phyloP scores from a whole-genome alignment of 2,329 filamentous ascomycete species.

The Rhexocercosporidium sp. region DNA sequence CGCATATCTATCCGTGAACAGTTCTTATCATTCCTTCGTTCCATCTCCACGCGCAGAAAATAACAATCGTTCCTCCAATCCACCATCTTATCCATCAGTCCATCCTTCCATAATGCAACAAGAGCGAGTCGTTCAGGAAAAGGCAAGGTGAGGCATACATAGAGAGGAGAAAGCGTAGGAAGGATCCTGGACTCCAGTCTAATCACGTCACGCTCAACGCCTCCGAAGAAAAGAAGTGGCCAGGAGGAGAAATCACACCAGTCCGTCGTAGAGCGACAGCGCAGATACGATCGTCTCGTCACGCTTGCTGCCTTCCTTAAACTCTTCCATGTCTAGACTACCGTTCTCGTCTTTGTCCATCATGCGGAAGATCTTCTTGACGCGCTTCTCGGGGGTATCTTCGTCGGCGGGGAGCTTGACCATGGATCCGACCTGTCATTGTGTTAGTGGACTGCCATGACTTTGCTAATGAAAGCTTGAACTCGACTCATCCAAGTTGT shows the following conservation, averaged over 20 bases:
- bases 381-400: slow-evolving; percentile 97
- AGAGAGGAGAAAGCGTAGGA: slow-evolving; percentile 3
- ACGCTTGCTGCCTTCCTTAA: slow-evolving; percentile 98
- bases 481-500: not conserved
- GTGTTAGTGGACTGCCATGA: slow-evolving; percentile 17
- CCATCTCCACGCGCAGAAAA: not conserved
- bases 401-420: slow-evolving; percentile 98
- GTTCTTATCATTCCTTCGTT: not conserved
- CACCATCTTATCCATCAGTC: not conserved
- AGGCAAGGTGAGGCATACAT: not conserved
- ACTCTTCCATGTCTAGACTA: slow-evolving; percentile 94
- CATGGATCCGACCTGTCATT: slow-evolving; percentile 88
- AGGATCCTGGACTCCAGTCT: slow-evolving; percentile 12
- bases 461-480: slow-evolving; percentile 8
- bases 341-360: slow-evolving; percentile 99
- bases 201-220: slow-evolving; percentile 12
- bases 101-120: slow-evolving; percentile 15
- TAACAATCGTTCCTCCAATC: slow-evolving; percentile 1
- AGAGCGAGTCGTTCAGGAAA: slow-evolving; percentile 2
- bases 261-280: slow-evolving; percentile 91
- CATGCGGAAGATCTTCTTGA: slow-evolving; percentile 98
- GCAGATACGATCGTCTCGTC: slow-evolving; percentile 99
- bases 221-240: slow-evolving; percentile 8
- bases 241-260: slow-evolving; percentile 66
- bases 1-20: slow-evolving; percentile 6